These are phyloP conservation scores for Staphylotrichum tortipilum DNA, from an alignment of 495 filamentous ascomycete genomes.

Conservation along the genomic window DNA sequence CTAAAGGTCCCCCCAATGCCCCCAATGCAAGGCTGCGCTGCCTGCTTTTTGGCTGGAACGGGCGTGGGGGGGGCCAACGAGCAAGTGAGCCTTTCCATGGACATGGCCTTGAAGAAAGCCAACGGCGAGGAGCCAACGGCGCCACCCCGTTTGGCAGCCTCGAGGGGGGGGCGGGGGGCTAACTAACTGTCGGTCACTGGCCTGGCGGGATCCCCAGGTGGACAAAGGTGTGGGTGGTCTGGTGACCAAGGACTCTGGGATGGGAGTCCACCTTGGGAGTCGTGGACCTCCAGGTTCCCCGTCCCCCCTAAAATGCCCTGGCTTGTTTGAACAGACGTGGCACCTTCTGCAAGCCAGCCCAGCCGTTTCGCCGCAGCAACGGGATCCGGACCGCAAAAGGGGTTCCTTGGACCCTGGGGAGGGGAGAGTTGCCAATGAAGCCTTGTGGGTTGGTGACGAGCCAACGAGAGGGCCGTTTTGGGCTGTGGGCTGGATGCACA, in stretches of 20 bases:
- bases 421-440: too few relatives aligned
- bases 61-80: neutral
- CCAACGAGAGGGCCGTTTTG: too few relatives aligned
- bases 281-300: too few relatives aligned
- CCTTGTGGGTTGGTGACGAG: too few relatives aligned
- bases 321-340: neutral
- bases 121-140: too few relatives aligned
- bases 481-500: neutral
- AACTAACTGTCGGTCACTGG: too few relatives aligned
- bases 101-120: neutral
- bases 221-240: neutral
- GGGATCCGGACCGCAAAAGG: neutral
- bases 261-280: neutral
- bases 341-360: neutral
- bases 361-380: neutral
- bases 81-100: neutral
- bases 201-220: too few relatives aligned
- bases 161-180: neutral
- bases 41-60: neutral
- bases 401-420: slow-evolving; percentile 1
- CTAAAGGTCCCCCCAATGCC: neutral
- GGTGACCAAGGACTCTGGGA: slow-evolving; percentile 1
- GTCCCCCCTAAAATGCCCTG: neutral
- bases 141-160: neutral
- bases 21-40: neutral